Conservation (phyloP, 805 yeast genomes). For the Saturnispora sekii region DNA sequence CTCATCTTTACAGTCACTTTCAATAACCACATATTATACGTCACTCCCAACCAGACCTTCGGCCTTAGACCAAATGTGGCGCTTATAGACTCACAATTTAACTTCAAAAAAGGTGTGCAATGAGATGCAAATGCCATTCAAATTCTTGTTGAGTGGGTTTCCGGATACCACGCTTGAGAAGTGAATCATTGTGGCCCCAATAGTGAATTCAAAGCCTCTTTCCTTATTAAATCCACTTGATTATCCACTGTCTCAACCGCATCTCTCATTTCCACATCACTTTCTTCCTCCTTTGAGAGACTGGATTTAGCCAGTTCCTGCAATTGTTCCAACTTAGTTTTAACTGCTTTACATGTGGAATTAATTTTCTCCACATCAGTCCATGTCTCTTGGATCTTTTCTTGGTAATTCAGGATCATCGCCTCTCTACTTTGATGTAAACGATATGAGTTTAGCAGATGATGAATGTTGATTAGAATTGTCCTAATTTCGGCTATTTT, state of each 20-base stretch:
- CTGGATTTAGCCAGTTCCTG: slow-evolving; percentile 4
- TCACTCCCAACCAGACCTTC: too few relatives aligned
- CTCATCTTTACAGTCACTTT: too few relatives aligned
- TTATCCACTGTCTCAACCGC: not conserved
- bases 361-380: slow-evolving; percentile 35
- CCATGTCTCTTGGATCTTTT: slow-evolving; percentile 39
- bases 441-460: slow-evolving; percentile 80
- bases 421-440: slow-evolving; percentile 94
- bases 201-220: slow-evolving; percentile 2
- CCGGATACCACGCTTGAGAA: too few relatives aligned
- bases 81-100: too few relatives aligned
- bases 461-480: slow-evolving; percentile 83
- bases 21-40: too few relatives aligned
- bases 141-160: too few relatives aligned
- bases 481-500: slow-evolving; percentile 74
- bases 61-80: too few relatives aligned
- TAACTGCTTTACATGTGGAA: slow-evolving; percentile 31
- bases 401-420: slow-evolving; percentile 62
- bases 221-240: not conserved
- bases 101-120: too few relatives aligned
- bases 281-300: not conserved
- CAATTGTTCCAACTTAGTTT: slow-evolving; percentile 26
- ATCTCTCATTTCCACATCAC: slow-evolving; percentile 1
- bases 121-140: too few relatives aligned
- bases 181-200: not conserved